phyloP scores from a whole-genome alignment of 768 basidiomycete genomes.

The Pulveroboletus frians region DNA sequence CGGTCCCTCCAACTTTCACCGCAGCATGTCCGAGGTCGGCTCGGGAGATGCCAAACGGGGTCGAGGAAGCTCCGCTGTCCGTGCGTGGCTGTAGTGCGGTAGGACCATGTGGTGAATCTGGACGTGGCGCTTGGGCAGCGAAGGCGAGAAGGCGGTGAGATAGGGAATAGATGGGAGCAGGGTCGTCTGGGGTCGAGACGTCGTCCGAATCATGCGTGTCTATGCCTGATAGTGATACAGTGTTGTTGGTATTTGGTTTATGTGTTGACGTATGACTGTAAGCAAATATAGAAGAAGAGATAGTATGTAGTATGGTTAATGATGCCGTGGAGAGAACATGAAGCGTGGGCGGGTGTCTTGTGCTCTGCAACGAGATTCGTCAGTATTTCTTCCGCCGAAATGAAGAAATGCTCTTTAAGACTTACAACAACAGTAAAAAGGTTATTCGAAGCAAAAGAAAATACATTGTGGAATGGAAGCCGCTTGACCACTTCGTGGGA shows the following conservation, averaged over 20 bases:
- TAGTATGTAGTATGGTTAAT: conserved; percentile 45
- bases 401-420: conserved; percentile 7
- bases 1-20: conserved; percentile 52
- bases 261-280: conserved; percentile 35
- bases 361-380: conserved; percentile 39
- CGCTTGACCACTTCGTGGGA: conserved; percentile 49
- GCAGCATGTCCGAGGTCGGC: conserved; percentile 52
- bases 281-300: conserved; percentile 44
- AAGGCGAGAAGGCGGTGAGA: conserved; percentile 63
- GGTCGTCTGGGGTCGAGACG: conserved; percentile 16
- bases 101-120: conserved; percentile 17
- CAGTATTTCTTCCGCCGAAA: not conserved
- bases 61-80: conserved; percentile 23
- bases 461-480: conserved; percentile 39
- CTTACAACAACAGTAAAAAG: conserved; percentile 57
- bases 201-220: conserved; percentile 20
- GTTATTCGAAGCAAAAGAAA: conserved; percentile 41
- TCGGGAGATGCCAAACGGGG: conserved; percentile 35
- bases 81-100: conserved; percentile 18
- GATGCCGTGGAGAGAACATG: conserved; percentile 54
- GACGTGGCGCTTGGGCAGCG: conserved; percentile 35
- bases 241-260: conserved; percentile 33
- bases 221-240: conserved; percentile 38
- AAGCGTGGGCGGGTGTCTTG: conserved; percentile 49
- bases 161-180: conserved; percentile 54